Evolutionary conservation across 148 eudicot genomes (phyloP).

Genomic region (Rhododendron molle): DNA sequence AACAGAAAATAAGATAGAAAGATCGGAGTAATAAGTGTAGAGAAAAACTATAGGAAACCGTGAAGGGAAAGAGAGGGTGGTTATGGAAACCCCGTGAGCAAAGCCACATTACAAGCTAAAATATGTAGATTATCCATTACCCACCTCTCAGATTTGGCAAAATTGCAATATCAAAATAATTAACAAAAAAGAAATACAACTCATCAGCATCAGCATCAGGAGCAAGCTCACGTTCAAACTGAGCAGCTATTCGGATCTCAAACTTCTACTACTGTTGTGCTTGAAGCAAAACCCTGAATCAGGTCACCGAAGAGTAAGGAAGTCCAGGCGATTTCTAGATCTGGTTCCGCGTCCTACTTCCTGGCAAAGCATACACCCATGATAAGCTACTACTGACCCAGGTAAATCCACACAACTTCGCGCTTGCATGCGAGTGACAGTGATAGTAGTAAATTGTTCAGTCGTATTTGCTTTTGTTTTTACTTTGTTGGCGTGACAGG

Average conservation of each 20-base stretch:
- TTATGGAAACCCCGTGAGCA: not conserved
- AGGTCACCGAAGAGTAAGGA: not conserved
- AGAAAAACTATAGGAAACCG: not conserved
- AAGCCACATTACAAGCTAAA: not conserved
- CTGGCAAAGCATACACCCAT: conserved; percentile 5
- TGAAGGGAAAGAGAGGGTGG: not conserved
- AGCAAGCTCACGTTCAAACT: not conserved
- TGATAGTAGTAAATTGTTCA: not conserved
- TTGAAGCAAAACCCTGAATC: not conserved
- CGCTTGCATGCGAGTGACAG: not conserved
- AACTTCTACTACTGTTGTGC: not conserved
- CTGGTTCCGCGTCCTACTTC: conserved; percentile 4
- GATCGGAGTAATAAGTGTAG: not conserved
- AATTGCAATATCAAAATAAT: not conserved
- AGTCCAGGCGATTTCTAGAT: not conserved
- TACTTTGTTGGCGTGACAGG: not conserved
- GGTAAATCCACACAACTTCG: not conserved
- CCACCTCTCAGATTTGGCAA: not conserved
- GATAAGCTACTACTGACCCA: not conserved
- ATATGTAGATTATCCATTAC: not conserved
- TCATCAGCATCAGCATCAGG: not conserved
- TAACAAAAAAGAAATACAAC: not conserved
- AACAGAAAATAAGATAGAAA: no score
- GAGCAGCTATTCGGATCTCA: not conserved
- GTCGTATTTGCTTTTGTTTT: not conserved